A percentile compares a stretch with the other conserved stretches of the same genome.
These are phyloP conservation scores for Clonostachys chloroleuca DNA, from an alignment of 2,329 filamentous ascomycete species.

Conservation along the genomic window DNA sequence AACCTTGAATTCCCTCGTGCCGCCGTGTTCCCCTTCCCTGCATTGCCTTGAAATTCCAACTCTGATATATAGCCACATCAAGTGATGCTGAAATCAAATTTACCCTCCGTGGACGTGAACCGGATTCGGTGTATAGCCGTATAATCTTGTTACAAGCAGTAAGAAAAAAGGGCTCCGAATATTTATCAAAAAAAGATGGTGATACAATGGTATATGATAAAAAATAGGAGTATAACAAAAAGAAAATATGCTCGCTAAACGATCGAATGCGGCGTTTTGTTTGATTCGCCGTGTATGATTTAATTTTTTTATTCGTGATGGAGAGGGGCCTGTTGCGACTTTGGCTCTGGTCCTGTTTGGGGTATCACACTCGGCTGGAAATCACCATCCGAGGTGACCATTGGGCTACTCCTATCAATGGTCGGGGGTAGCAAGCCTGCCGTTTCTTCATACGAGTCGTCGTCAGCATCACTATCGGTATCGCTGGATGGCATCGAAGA, in stretches of 20 bases:
- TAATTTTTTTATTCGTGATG: conserved; percentile 3
- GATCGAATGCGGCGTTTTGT: background rate
- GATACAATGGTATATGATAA: background rate
- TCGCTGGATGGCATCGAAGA: conserved; percentile 24
- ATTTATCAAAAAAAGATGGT: background rate
- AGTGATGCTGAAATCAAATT: too few relatives aligned
- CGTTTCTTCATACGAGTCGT: conserved; percentile 34
- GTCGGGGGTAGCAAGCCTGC: conserved; percentile 35
- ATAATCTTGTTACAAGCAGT: too few relatives aligned
- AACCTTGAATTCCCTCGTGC: background rate
- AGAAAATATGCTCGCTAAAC: conserved; percentile 3
- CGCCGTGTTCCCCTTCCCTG: background rate
- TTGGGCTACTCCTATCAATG: conserved; percentile 25
- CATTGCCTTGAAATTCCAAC: too few relatives aligned
- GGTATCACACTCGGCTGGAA: conserved; percentile 25
- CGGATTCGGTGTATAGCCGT: too few relatives aligned
- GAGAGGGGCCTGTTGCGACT: conserved; percentile 1
- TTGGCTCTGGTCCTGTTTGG: background rate
- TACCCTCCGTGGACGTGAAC: too few relatives aligned
- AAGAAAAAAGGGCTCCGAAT: background rate
- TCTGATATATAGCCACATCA: too few relatives aligned
- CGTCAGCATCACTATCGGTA: conserved; percentile 35
- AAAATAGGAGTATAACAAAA: background rate
- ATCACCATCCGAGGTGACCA: conserved; percentile 34
- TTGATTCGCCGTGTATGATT: background rate